Evolutionary conservation across 306 rosid species (phyloP), one percentile per base, ranked within the genome.

Genomic region (Sophora flavescens): DNA sequence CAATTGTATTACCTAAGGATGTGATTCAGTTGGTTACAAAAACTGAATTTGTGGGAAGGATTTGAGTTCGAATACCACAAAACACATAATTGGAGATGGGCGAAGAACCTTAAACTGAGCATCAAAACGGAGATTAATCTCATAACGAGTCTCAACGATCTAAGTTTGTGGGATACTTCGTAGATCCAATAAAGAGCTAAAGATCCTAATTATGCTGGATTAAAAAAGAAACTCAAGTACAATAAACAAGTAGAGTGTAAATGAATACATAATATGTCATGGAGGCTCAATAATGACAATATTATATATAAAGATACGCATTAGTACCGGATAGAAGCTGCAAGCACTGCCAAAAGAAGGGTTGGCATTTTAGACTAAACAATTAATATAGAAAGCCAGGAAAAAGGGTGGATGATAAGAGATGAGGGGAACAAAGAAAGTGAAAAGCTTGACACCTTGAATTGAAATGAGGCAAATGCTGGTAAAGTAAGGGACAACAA

Each of bases 401-500:
- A 63, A 44, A 44, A 76, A 67, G 70, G 62, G 52, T 47, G 72
- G 58, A 44, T 35, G 77, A 22, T 59, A 52, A 63, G 62, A 12
- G 68, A 30, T 33, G 63, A 66, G 47, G 39, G 58, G 58, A 63
- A 41, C 63, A 57, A 10, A 7, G 36, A 53, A 10, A 50, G 61
- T 8, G 5, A 6, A 70, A 70, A 77, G 79, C 54, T 76, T 12
- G 35, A 63, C 58, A 16, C 76, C 92, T 30, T 82, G 78, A 85
- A 85, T 30, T 82, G 78, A 85, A 85, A 83, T 82, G 71, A 79
- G 93, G 91, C 44, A 13, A 41, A 59, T 91, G 97, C 86, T 26
- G 84, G 82, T 53, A 86, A 89, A 91, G 89, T 63, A 50, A 60
- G 85, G 83, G 91, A 88, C 97, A 89, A 16, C 62, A 81, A 80